A percentile compares a stretch with the other conserved stretches of the same genome.
Conservation (phyloP, 129 eudicot species). For the Artemisia argyi region DNA sequence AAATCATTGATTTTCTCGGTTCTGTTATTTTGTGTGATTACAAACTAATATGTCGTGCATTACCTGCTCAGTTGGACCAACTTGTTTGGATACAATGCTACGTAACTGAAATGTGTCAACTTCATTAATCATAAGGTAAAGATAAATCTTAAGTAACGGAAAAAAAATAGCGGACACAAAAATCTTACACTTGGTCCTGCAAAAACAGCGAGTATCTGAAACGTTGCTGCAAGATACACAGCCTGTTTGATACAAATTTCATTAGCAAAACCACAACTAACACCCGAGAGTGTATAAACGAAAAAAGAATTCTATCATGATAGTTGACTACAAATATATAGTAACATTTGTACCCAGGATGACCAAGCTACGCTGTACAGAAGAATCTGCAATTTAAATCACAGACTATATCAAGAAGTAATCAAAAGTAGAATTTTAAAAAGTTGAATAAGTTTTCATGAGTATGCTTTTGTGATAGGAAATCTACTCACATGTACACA, state of each 20-base stretch:
- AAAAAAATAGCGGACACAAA: not conserved
- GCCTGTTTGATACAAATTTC: conserved; percentile 47
- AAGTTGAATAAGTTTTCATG: not conserved
- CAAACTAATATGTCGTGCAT: not conserved
- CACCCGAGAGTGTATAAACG: not conserved
- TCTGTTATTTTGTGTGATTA: not conserved
- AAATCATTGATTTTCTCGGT: not conserved
- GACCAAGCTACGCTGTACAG: conserved; percentile 93
- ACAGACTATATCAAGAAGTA: not conserved
- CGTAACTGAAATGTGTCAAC: conserved; percentile 49
- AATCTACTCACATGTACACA: conserved; percentile 55
- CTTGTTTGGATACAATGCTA: conserved; percentile 90
- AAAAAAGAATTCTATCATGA: not conserved
- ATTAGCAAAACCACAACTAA: conserved; percentile 18
- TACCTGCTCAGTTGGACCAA: conserved; percentile 89
- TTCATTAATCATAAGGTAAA: conserved; percentile 5
- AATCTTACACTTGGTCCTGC: conserved; percentile 75
- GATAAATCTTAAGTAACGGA: not conserved
- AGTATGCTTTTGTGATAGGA: not conserved
- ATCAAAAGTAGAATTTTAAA: not conserved
- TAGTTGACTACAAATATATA: conserved; percentile 13
- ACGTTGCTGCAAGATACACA: conserved; percentile 69
- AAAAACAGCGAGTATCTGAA: conserved; percentile 57
- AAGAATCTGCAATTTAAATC: conserved; percentile 55
- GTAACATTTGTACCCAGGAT: conserved; percentile 58